phyloP scores from a whole-genome alignment of 345 rosid species.

The Aquilaria sinensis region DNA sequence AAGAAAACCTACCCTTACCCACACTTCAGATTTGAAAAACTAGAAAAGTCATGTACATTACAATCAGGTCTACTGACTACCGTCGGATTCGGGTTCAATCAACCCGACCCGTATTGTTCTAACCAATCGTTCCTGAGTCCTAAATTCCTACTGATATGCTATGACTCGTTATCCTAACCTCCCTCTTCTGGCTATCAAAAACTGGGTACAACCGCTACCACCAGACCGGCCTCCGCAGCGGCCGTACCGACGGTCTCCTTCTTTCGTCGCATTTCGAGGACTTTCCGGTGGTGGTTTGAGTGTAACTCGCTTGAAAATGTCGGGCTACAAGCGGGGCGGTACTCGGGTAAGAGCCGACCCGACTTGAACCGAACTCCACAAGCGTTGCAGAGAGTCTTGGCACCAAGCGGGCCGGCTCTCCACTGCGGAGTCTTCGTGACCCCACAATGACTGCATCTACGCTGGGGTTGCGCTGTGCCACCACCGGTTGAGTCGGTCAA shows the following conservation, averaged over 20 bases:
- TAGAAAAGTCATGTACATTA: neutral
- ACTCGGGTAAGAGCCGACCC: constrained; percentile 84
- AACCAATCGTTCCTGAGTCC: neutral
- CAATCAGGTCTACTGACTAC: too few species aligned
- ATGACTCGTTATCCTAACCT: too few species aligned
- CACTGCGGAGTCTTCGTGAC: constrained; percentile 92
- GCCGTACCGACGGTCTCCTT: constrained; percentile 29
- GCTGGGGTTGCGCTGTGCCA: constrained; percentile 19
- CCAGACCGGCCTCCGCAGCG: constrained; percentile 27
- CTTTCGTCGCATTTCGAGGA: constrained; percentile 71
- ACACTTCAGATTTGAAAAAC: neutral
- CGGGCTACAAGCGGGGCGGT: constrained; percentile 92
- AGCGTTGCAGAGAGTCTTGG: constrained; percentile 88
- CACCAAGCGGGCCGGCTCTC: constrained; percentile 88
- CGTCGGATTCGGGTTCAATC: constrained; percentile 9
- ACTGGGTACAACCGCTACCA: constrained; percentile 36
- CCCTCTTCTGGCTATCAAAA: constrained; percentile 30
- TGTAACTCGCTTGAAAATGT: constrained; percentile 70
- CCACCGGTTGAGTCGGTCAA: constrained; percentile 11
- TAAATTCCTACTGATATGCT: neutral
- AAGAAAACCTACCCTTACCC: neutral
- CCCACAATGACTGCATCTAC: constrained; percentile 93
- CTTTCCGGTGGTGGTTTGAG: constrained; percentile 87
- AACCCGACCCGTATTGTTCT: constrained; percentile 12
- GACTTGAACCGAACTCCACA: constrained; percentile 93